Base-by-base conservation (phyloP, 202 grass and related monocot genomes). In the Bolboschoenoplectus hybrid region DNA sequence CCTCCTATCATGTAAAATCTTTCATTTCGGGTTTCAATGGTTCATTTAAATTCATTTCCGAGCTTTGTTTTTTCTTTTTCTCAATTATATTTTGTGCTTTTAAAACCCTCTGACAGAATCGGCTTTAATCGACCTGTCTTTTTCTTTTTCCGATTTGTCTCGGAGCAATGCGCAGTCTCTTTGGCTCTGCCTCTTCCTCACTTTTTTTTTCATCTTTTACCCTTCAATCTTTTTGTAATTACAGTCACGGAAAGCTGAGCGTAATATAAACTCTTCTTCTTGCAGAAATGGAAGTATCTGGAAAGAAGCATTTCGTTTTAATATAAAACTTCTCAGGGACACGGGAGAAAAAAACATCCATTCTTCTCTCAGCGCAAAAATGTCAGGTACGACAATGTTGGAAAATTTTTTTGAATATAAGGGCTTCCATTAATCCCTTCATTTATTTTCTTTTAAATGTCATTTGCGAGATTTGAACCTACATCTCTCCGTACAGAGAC, bases 81-180 rank as follows among this genome's bases (percentile, higher is more conserved):
- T 63, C 10, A 63, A 65, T 63, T 56, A 17, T 26, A 44, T 47
- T 64, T 62, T 45, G 17, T 60, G 53, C 2, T 20, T 43, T 64
- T 60, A 70, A 81, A 83, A n/a, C 51, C 47, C 26, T 84, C 81
- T 84, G 65, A 71, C 65, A 84, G 34, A 55, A 68, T 71, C 46
- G 65, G 63, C 82, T 71, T 84, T 84, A 71, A 71, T 84, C 65
- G 81, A 71, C 5, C 64, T 71, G 64, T 84, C 65, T 43, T 84
- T 84, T 68, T 44, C 65, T 84, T 84, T 84, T 56, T 58, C 52
- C 38, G 35, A 38, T 80, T 61, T 80, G 76, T 80, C 76, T 80
- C 36, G 76, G 53, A 61, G 36, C 53, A 61, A 80, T 58, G 53
- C 63, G 3, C 36, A 51, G 20, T 45, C 10, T n/a, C 11, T 9